Conservation (phyloP, 108 stramenopile genomes). For the Parmales sp. region DNA sequence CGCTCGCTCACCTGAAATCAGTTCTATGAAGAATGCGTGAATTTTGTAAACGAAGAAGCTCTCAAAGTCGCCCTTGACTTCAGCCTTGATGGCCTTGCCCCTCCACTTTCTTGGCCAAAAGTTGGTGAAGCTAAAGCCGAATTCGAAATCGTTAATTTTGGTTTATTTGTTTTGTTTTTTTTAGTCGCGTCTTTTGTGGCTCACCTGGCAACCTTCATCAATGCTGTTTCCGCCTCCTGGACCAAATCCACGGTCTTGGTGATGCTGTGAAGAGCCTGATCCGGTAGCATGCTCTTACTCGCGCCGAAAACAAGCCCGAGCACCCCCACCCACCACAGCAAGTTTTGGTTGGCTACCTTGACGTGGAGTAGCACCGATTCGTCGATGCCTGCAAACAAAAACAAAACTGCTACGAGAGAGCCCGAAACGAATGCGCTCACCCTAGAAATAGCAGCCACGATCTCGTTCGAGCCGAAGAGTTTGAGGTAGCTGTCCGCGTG, state of each 20-base stretch:
- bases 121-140: background rate
- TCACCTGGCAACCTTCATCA: background rate
- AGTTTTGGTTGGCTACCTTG: constrained; percentile 76
- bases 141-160: background rate
- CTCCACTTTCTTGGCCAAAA: background rate
- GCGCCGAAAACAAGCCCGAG: constrained; percentile 66
- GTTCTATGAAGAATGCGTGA: background rate
- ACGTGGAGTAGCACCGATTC: constrained; percentile 88
- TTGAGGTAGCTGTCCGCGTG: constrained; percentile 71
- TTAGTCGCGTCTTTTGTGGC: background rate
- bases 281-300: constrained; percentile 59
- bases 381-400: constrained; percentile 75
- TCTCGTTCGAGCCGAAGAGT: constrained; percentile 63
- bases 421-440: constrained; percentile 83
- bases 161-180: background rate
- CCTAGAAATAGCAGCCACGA: constrained; percentile 55
- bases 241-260: background rate
- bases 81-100: background rate
- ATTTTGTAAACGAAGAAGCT: background rate
- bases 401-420: constrained; percentile 74
- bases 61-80: background rate
- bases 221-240: background rate
- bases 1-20: too few species aligned
- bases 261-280: background rate
- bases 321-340: constrained; percentile 82